These are phyloP conservation scores for Alternaria sp. DNA, from an alignment of 2,329 filamentous ascomycete genomes.

Conservation along the genomic window DNA sequence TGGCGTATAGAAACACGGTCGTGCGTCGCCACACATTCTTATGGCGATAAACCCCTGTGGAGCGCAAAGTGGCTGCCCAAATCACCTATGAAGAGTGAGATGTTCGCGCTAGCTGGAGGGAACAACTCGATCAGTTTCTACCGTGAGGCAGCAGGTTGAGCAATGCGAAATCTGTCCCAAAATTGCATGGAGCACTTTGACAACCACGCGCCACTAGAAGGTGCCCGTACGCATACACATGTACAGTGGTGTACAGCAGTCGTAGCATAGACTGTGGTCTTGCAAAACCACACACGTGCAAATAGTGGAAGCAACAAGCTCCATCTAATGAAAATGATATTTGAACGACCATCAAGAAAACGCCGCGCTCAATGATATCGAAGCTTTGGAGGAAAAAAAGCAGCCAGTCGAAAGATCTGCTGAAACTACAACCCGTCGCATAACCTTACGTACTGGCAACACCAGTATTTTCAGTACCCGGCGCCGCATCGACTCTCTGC, in stretches of 20 bases:
- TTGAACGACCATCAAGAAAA: neutral
- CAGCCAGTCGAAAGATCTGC: neutral
- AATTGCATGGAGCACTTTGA: neutral
- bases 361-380: neutral
- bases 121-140: constrained; percentile 51
- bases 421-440: neutral
- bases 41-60: constrained; percentile 68
- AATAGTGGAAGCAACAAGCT: neutral
- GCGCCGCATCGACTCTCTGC: constrained; percentile 45
- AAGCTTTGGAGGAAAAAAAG: neutral
- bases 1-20: constrained; percentile 86
- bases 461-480: constrained; percentile 34
- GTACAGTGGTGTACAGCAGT: neutral
- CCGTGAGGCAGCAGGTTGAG: constrained; percentile 52
- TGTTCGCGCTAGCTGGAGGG: constrained; percentile 53
- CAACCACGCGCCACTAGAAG: neutral
- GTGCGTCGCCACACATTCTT: constrained; percentile 92
- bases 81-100: constrained; percentile 47
- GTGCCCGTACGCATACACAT: neutral
- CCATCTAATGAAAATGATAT: neutral
- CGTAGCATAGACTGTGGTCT: neutral
- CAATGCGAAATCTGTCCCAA: neutral
- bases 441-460: constrained; percentile 11
- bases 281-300: neutral
- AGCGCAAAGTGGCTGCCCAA: constrained; percentile 53